These are phyloP conservation scores for Sanghuangporus baumii DNA, from an alignment of 1,284 basidiomycete species.

Conservation along the genomic window DNA sequence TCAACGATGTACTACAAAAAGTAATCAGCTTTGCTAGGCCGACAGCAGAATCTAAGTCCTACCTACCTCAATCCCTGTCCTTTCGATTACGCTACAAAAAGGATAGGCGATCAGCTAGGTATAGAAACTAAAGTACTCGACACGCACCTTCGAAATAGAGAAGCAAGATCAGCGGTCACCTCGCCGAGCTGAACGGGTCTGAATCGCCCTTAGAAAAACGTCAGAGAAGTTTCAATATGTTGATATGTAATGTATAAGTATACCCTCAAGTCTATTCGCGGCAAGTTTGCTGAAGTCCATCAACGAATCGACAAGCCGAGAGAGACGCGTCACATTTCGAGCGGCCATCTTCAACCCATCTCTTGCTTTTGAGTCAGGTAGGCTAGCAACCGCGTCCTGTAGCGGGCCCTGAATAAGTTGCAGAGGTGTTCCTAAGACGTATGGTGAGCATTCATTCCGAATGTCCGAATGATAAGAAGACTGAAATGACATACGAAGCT, in stretches of 20 bases:
- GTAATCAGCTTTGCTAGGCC: neutral
- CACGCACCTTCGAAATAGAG: constrained; percentile 25
- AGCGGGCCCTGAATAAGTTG: constrained; percentile 28
- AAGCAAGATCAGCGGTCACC: constrained; percentile 25
- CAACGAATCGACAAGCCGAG: constrained; percentile 26
- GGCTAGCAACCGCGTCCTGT: constrained; percentile 20
- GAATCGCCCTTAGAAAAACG: constrained; percentile 21
- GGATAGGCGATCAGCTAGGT: neutral
- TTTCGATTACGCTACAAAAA: constrained; percentile 25
- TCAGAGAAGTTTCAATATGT: neutral
- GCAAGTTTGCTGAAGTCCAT: constrained; percentile 29
- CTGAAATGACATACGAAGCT: constrained; percentile 20
- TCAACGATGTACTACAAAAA: constrained; percentile 21
- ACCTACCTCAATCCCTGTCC: constrained; percentile 25
- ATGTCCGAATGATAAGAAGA: too few relatives aligned
- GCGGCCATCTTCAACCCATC: constrained; percentile 23
- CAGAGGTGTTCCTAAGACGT: constrained; percentile 25
- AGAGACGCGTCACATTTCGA: constrained; percentile 26
- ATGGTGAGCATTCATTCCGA: too few relatives aligned
- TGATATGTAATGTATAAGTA: neutral
- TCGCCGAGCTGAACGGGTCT: constrained; percentile 24
- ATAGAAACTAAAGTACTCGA: neutral
- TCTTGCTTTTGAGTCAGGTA: constrained; percentile 18
- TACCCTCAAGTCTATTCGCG: constrained; percentile 24
- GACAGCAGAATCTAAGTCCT: neutral